A percentile compares a stretch with the other conserved stretches of the same genome.
These are phyloP conservation scores for Ajuga chamaepitys DNA, from an alignment of 257 asterid genomes.

Conservation along the genomic window DNA sequence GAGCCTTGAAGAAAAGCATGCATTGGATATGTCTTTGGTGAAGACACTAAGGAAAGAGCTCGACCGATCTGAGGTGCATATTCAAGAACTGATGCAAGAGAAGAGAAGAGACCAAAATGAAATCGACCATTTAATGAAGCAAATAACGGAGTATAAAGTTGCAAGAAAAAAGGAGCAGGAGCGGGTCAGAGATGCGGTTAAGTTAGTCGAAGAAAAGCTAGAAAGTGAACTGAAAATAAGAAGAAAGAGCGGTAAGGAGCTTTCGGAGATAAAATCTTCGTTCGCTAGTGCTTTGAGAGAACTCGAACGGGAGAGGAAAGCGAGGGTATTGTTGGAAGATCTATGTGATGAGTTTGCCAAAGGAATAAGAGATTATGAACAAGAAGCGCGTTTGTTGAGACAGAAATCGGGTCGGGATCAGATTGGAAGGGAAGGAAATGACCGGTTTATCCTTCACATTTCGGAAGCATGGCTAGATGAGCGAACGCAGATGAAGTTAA, in stretches of 20 bases:
- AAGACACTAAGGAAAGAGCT: constrained; percentile 54
- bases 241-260: constrained; percentile 49
- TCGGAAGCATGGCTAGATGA: constrained; percentile 97
- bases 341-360: constrained; percentile 87
- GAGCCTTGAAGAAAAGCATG: constrained; percentile 85
- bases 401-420: constrained; percentile 34
- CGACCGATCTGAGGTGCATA: constrained; percentile 36
- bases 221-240: constrained; percentile 52
- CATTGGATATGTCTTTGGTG: constrained; percentile 48
- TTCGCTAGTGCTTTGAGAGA: constrained; percentile 40
- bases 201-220: constrained; percentile 34
- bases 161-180: constrained; percentile 32
- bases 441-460: constrained; percentile 65
- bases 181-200: constrained; percentile 28
- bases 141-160: constrained; percentile 33
- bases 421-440: constrained; percentile 23
- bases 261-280: constrained; percentile 43
- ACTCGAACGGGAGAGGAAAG: constrained; percentile 54
- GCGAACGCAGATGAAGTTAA: constrained; percentile 62
- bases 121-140: constrained; percentile 35
- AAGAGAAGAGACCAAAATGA: constrained; percentile 45
- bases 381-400: constrained; percentile 43
- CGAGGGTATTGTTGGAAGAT: constrained; percentile 55
- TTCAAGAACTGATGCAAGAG: constrained; percentile 45
- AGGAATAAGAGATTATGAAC: constrained; percentile 63